Evolutionary conservation across 2,329 filamentous ascomycete species (phyloP).

Genomic region (Chalara sp.): DNA sequence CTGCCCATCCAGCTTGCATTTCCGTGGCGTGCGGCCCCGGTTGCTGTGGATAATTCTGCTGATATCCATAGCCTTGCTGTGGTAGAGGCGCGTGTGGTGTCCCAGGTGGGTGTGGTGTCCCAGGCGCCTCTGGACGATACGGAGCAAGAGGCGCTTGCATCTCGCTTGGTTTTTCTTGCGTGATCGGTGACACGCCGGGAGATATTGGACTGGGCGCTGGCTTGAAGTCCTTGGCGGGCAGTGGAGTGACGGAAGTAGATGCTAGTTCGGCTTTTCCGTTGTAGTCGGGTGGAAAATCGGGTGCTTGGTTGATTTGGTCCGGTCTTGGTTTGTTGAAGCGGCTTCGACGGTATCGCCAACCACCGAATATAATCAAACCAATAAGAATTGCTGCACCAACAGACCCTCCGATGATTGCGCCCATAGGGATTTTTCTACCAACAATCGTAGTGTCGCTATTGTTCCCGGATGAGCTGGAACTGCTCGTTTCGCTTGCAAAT

Average conservation of each 20-base stretch:
- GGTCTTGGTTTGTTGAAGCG: neutral
- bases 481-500: neutral
- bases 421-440: slow-evolving; percentile 3
- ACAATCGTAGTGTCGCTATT: neutral
- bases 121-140: no score
- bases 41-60: no score
- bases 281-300: neutral
- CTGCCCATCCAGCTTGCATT: no score
- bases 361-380: slow-evolving; percentile 2
- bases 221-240: no score
- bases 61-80: no score
- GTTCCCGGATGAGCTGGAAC: neutral
- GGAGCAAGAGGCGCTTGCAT: no score
- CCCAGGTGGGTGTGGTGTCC: no score
- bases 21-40: no score
- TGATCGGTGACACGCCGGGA: no score
- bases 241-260: neutral
- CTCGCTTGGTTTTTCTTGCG: no score
- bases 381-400: slow-evolving; percentile 5
- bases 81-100: no score
- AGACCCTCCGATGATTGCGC: slow-evolving; percentile 8
- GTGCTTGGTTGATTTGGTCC: neutral
- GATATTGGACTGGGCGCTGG: no score
- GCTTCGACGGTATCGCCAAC: slow-evolving; percentile 7
- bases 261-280: neutral